Conservation (phyloP, 371 early-diverging fungal genomes). For the Coemansia sp. region DNA sequence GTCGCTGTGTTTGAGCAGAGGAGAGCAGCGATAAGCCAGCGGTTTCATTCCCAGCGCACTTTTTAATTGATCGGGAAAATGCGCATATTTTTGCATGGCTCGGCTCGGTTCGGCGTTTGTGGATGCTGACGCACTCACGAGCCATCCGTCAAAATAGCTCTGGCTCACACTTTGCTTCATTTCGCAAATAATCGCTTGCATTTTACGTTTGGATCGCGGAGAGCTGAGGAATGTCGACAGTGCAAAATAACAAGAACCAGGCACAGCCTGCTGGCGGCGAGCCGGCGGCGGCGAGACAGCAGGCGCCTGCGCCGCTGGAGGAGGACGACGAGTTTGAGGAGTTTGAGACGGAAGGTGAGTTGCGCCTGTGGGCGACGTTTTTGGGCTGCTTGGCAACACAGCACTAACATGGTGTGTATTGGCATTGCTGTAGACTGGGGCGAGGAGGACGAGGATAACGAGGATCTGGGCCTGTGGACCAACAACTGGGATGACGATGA, state of each 20-base stretch:
- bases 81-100: no score
- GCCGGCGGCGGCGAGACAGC: conserved; percentile 10
- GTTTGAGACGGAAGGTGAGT: conserved; percentile 79
- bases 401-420: neutral
- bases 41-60: neutral
- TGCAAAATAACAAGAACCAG: conserved; percentile 1
- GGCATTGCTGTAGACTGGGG: conserved; percentile 70
- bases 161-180: neutral
- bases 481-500: conserved; percentile 94
- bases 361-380: neutral
- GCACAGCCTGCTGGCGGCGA: neutral
- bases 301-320: conserved; percentile 62
- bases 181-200: neutral
- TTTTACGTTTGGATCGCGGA: no score
- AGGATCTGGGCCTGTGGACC: conserved; percentile 79
- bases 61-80: neutral
- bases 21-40: neutral
- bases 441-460: conserved; percentile 71
- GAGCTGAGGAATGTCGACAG: conserved; percentile 12
- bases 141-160: no score
- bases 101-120: neutral
- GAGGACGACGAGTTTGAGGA: conserved; percentile 95
- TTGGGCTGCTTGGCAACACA: neutral
- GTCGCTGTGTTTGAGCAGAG: neutral
- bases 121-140: neutral